Conservation (phyloP, 495 filamentous ascomycete genomes). For the Daldinia caldariorum region DNA sequence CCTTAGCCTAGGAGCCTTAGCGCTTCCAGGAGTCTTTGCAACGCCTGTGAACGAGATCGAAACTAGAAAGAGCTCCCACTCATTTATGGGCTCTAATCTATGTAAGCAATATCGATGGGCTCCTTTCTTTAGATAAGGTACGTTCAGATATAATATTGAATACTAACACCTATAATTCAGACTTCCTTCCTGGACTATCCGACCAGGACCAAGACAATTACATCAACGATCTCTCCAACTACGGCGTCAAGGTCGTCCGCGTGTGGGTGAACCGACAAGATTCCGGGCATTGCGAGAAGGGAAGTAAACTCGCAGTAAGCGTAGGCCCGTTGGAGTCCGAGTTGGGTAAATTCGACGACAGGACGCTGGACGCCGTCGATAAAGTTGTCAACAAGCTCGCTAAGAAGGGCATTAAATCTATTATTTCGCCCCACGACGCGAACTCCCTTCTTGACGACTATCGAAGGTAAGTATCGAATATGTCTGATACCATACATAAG, state of each 20-base stretch:
- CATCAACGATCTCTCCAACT: conserved; percentile 44
- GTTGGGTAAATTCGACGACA: conserved; percentile 48
- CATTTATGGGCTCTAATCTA: conserved; percentile 44
- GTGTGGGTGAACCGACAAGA: conserved; percentile 48
- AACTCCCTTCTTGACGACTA: conserved; percentile 46
- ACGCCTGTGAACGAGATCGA: conserved; percentile 15
- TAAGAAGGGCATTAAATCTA: conserved; percentile 51
- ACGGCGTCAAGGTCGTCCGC: conserved; percentile 51
- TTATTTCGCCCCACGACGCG: conserved; percentile 55
- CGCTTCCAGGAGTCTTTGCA: conserved; percentile 16
- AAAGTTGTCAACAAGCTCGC: conserved; percentile 44
- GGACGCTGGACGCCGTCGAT: conserved; percentile 49
- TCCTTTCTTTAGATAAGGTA: neutral
- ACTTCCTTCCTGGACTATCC: conserved; percentile 50
- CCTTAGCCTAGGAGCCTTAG: conserved; percentile 24
- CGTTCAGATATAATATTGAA: neutral
- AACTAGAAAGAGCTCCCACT: conserved; percentile 19
- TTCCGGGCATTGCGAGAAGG: conserved; percentile 36
- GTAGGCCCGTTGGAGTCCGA: conserved; percentile 43
- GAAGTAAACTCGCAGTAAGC: conserved; percentile 42
- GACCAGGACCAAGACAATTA: conserved; percentile 50
- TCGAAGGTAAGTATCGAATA: conserved; percentile 28
- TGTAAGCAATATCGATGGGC: conserved; percentile 6
- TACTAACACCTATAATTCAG: neutral
- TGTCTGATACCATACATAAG: no score